Base-by-base conservation (phyloP, 495 filamentous ascomycete genomes). In the Talaromyces thailandensis region DNA sequence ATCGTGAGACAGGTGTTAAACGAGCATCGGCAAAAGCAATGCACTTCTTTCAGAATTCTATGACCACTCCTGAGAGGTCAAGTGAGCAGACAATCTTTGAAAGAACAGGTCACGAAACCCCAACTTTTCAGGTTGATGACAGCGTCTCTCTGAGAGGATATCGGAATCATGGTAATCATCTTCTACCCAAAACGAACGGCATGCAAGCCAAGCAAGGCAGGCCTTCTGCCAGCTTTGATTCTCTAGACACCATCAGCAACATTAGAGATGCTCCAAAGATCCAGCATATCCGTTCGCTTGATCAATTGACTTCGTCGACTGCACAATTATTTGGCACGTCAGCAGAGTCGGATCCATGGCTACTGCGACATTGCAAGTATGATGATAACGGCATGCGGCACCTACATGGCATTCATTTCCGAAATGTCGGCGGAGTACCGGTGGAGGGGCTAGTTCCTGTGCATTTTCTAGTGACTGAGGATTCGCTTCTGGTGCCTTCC, bases 261-360 rank as follows among this genome's bases (percentile, higher is more conserved):
- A 29, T 58, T 16, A 55, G 53, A 16, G 60, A 62, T 23, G 7
- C 60, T 4, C 60, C 60, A 7, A 62, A 45, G 23, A 48, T 58
- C 11, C 64, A 66, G 37, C 59, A 60, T n/a, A 64, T 67, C 24
- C 65, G 60, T 3, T 60, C 65, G 29, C 73, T 76, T 24, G 73
- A 76, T 61, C 69, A 70, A 50, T 65, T 76, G 14, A 66, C 71
- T 23, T 63, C 65, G 24, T 69, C 69, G 16, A 68, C 68, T 50
- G 72, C 73, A 5, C 72, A 76, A 35, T 60, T 76, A 4, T 71
- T 73, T 32, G 72, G 73, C 1, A 69, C 69, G 4, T 76, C 73
- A 3, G 68, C 71, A 51, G 73, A 76, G 51, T 76, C 73, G 16
- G 73, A 74, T 51, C 73, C 73, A 1, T 76, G 72, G 68, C 67